Evolutionary conservation across 2,329 filamentous ascomycete species (phyloP).

Genomic region (Incumbomyces delicatus): DNA sequence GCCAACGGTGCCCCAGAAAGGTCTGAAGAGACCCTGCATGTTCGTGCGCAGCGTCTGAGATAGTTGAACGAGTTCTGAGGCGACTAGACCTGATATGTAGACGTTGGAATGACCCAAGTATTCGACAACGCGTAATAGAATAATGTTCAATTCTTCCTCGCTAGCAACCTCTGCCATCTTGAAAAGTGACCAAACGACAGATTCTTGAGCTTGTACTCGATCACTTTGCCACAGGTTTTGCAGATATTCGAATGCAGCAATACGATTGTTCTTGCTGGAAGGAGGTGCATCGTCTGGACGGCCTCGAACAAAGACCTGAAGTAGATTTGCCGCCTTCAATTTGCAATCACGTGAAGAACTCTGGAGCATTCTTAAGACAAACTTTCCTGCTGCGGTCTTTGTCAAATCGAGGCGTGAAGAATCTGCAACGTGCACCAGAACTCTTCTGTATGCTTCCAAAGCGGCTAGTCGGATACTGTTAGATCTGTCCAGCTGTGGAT

Average conservation of each 20-base stretch:
- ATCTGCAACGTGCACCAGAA: conserved; percentile 58
- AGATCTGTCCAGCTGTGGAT: conserved; percentile 37
- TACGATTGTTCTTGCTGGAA: conserved; percentile 54
- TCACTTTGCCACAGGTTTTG: conserved; percentile 62
- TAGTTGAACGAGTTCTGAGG: conserved; percentile 66
- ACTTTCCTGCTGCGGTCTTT: conserved; percentile 60
- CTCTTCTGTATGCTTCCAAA: conserved; percentile 60
- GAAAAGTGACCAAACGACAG: conserved; percentile 76
- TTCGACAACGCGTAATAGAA: conserved; percentile 72
- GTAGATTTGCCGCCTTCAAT: conserved; percentile 62
- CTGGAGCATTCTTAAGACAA: conserved; percentile 69
- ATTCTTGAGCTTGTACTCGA: conserved; percentile 62
- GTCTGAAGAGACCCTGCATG: conserved; percentile 62
- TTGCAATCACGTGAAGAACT: conserved; percentile 80
- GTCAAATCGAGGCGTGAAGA: conserved; percentile 56
- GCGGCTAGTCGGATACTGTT: conserved; percentile 57
- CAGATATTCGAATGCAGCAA: conserved; percentile 60
- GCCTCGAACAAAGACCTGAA: conserved; percentile 52
- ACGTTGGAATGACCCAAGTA: conserved; percentile 77
- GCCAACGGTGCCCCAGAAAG: conserved; percentile 81
- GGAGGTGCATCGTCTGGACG: conserved; percentile 37
- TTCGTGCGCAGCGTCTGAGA: conserved; percentile 55
- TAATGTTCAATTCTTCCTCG: conserved; percentile 77
- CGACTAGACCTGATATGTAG: conserved; percentile 69
- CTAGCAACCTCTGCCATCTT: conserved; percentile 66